phyloP scores from a whole-genome alignment of 805 yeast species.

The Teunomyces cretensis region DNA sequence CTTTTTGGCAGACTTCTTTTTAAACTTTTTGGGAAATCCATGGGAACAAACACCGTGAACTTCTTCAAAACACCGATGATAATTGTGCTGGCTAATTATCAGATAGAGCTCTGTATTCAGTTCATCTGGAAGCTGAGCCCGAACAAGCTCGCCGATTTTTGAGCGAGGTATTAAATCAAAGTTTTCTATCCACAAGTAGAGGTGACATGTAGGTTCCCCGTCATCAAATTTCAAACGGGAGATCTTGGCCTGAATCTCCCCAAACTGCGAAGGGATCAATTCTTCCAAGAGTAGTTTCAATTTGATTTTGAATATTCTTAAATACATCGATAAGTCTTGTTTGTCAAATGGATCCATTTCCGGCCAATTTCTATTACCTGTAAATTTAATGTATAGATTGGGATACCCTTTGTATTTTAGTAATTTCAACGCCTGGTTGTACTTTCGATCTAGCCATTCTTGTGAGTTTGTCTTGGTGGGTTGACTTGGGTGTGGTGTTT shows the following conservation, averaged over 20 bases:
- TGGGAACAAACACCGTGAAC: neutral
- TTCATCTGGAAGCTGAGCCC: neutral
- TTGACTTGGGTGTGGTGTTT: neutral
- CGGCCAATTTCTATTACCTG: neutral
- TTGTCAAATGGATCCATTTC: neutral
- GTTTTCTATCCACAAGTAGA: slow-evolving; percentile 1
- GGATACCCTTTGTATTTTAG: neutral
- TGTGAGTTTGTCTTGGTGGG: neutral
- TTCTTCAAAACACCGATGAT: neutral
- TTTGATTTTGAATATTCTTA: neutral
- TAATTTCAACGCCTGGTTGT: neutral
- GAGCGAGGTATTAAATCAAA: neutral
- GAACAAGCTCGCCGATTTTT: neutral
- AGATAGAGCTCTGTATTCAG: neutral
- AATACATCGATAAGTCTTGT: neutral
- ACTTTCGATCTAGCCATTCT: neutral
- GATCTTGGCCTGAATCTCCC: neutral
- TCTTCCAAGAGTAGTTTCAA: neutral
- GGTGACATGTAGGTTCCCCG: neutral
- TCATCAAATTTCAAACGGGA: neutral
- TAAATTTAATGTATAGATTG: neutral
- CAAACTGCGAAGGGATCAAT: neutral
- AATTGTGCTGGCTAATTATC: neutral
- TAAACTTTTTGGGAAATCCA: slow-evolving; percentile 1
- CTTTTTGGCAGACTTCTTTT: neutral